Base-by-base conservation (phyloP, 345 rosid genomes). In the Arabis hirsuta region DNA sequence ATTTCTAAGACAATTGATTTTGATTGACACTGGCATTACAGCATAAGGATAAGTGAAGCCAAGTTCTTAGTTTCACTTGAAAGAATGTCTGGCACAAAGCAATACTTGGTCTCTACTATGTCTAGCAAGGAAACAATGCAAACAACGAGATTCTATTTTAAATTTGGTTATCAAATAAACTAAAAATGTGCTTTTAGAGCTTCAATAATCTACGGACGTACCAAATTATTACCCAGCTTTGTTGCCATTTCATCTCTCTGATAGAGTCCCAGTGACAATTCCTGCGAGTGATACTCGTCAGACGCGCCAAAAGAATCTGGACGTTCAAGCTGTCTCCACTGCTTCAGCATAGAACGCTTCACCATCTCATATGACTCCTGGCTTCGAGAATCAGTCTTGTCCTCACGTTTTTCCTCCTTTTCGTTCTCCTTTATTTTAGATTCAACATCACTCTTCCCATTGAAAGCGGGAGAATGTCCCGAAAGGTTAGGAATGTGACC, bases 261-360 rank as follows among this genome's bases (percentile, higher is more conserved):
- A 80, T 84, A 86, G 68, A 81, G 81, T 71, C 89, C 90, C 81
- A 80, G 44, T 13, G 96, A 89, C 50, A 91, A 80, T 73, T 94
- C 96, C 76, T 89, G 97, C 0, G 97, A 91, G 77, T 88, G 96
- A 78, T 90, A 95, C 70, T 82, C 97, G 43, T 88, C 93, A 43
- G 93, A 89, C 46, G 93, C 83, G 75, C 90, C 93, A 81, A 88
- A 91, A 2, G 96, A 90, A 82, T 91, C 91, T 57, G 87, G 96
- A 67, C 81, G 95, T 65, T 91, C 96, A 50, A 91, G 80, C 55
- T 86, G 90, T 71, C 85, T 81, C 96, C 97, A 87, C 57, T 86
- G 84, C 69, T 84, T 86, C 74, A 80, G 82, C 84, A 85, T 78
- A 58, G 85, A 73, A 75, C 63, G 81, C 79, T 87, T 91, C 67